Evolutionary conservation across 306 rosid genomes (phyloP).

Genomic region (Neltuma alba): DNA sequence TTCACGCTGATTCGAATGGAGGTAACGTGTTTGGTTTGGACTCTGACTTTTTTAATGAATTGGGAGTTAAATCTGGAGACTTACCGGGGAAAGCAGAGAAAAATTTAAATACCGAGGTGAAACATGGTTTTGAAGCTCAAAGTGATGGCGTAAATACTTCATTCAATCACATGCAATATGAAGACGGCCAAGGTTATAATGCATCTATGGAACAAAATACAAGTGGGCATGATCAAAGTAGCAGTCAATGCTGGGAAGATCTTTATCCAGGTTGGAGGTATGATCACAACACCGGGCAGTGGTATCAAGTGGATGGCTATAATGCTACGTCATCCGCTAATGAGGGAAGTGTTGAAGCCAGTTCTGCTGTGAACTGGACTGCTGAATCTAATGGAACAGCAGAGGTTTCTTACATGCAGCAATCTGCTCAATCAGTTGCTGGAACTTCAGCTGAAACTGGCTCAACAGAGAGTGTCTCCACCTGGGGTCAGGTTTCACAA

Average conservation of each 20-base stretch:
- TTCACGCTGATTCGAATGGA: conserved; percentile 62
- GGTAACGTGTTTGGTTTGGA: conserved; percentile 62
- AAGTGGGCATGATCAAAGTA: conserved; percentile 54
- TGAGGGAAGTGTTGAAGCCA: conserved; percentile 41
- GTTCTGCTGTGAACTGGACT: conserved; percentile 42
- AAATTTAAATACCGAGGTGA: conserved; percentile 40
- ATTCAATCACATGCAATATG: conserved; percentile 45
- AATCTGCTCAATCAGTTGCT: conserved; percentile 49
- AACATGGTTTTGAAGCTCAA: conserved; percentile 39
- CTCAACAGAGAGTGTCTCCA: conserved; percentile 43
- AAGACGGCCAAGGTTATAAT: conserved; percentile 48
- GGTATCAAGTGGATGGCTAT: conserved; percentile 67
- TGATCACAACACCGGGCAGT: conserved; percentile 64
- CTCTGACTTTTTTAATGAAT: conserved; percentile 69
- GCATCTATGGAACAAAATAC: conserved; percentile 42
- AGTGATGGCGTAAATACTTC: conserved; percentile 42
- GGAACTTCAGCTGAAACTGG: conserved; percentile 59
- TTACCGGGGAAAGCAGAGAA: conserved; percentile 31
- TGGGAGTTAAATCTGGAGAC: conserved; percentile 49
- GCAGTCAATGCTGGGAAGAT: conserved; percentile 71
- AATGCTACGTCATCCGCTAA: conserved; percentile 32
- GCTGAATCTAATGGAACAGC: conserved; percentile 45
- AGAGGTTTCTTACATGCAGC: conserved; percentile 64
- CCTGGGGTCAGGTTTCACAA: conserved; percentile 59
- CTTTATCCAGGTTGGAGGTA: conserved; percentile 93